Conservation (phyloP, 305 asterid genomes). For the Solanum hybrid region DNA sequence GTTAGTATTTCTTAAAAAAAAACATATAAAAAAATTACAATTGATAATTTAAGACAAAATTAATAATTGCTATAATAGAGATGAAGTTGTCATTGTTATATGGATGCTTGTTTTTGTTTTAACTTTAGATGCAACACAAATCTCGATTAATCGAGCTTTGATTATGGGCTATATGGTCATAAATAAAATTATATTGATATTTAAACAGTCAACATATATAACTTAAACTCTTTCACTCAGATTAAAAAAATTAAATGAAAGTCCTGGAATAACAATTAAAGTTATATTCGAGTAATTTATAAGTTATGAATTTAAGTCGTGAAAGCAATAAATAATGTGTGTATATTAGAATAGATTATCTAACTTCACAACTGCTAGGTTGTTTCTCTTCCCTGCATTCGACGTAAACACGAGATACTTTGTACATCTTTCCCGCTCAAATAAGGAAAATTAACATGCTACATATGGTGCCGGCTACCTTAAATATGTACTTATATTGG, state of each 20-base stretch:
- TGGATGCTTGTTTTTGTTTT: not conserved
- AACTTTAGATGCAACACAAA: not conserved
- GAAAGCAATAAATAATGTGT: rapidly evolving
- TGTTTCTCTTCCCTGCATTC: rapidly evolving
- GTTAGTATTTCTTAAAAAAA: not conserved
- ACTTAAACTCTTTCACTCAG: not conserved
- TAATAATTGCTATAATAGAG: not conserved
- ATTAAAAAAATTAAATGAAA: not conserved
- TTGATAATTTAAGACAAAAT: not conserved
- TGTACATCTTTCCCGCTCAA: not conserved
- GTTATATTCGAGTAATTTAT: not conserved
- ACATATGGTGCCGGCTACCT: not conserved
- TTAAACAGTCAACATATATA: not conserved
- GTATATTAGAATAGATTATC: not conserved
- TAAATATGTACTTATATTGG: not conserved
- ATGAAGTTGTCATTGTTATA: not conserved
- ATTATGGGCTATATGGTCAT: not conserved
- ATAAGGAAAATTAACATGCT: not conserved
- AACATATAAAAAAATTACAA: not conserved
- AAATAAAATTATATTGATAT: not conserved
- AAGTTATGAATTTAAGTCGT: not conserved
- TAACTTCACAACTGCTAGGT: not conserved
- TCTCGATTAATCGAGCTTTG: not conserved
- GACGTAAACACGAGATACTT: not conserved
- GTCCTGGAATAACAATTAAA: rapidly evolving